These are phyloP conservation scores for Actinomortierella wolfii DNA, from an alignment of 371 early-diverging fungal genomes.

Conservation along the genomic window DNA sequence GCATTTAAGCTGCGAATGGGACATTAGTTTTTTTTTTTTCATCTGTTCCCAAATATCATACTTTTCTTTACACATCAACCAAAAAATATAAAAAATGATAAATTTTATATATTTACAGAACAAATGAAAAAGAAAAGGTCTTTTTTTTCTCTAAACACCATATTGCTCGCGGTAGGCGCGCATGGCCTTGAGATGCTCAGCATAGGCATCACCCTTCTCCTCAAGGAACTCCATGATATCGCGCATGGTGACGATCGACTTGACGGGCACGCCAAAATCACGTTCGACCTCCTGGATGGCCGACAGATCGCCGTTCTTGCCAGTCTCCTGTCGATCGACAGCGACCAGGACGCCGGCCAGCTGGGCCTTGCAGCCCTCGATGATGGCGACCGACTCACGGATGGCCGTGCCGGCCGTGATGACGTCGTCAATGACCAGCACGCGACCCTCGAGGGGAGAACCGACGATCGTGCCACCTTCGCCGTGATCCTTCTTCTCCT, in stretches of 20 bases:
- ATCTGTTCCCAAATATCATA: not conserved
- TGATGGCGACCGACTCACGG: slow-evolving; percentile 84
- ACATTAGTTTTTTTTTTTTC: not conserved
- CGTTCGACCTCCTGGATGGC: slow-evolving; percentile 95
- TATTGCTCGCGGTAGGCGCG: slow-evolving; percentile 74
- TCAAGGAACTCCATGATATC: slow-evolving; percentile 89
- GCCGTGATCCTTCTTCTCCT: slow-evolving; percentile 98
- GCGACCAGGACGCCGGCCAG: slow-evolving; percentile 90
- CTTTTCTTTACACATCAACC: not conserved
- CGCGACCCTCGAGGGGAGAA: slow-evolving; percentile 70
- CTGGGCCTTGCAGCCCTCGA: slow-evolving; percentile 55
- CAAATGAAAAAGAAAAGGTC: not conserved
- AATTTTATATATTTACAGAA: not conserved
- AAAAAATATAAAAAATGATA: too few relatives aligned
- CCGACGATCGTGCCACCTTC: slow-evolving; percentile 97
- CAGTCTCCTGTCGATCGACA: slow-evolving; percentile 91
- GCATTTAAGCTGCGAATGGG: too few relatives aligned
- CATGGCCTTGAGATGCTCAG: slow-evolving; percentile 63
- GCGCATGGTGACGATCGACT: slow-evolving; percentile 85
- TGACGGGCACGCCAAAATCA: slow-evolving; percentile 78
- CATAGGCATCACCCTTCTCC: slow-evolving; percentile 70
- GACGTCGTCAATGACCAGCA: slow-evolving; percentile 96
- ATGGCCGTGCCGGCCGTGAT: slow-evolving; percentile 99
- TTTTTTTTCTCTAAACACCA: slow-evolving; percentile 52
- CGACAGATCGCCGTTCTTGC: slow-evolving; percentile 61